Conservation (phyloP, 148 eudicot genomes). For the Dianthus caryophyllus region DNA sequence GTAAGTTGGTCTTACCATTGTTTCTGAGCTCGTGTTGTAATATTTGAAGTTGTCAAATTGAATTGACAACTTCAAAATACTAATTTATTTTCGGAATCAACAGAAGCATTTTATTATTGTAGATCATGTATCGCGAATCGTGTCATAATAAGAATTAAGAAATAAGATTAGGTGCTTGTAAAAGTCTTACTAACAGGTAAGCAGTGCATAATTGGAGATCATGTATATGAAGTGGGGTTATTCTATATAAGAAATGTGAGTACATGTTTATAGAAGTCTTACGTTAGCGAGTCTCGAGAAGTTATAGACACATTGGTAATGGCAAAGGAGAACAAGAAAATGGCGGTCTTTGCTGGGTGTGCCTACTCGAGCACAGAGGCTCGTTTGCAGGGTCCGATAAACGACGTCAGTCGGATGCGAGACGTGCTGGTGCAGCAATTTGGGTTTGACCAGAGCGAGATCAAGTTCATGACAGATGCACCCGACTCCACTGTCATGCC, state of each 20-base stretch:
- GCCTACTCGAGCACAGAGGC: constrained; percentile 42
- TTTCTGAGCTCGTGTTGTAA: not conserved
- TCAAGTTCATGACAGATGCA: constrained; percentile 44
- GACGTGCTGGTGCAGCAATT: constrained; percentile 31
- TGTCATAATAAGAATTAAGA: not conserved
- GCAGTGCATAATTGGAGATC: too few relatives aligned
- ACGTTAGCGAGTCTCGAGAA: not conserved
- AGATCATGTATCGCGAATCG: not conserved
- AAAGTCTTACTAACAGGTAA: too few relatives aligned
- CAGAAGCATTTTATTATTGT: not conserved
- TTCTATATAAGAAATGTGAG: not conserved
- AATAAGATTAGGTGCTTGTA: too few relatives aligned
- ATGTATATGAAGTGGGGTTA: too few relatives aligned
- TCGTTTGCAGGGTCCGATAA: constrained; percentile 48
- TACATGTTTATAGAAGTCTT: not conserved
- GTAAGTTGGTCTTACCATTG: not conserved
- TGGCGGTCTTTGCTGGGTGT: constrained; percentile 58
- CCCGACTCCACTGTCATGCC: constrained; percentile 33
- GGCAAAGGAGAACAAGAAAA: constrained; percentile 11
- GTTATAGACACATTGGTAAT: not conserved
- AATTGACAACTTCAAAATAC: constrained; percentile 16
- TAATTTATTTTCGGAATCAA: not conserved
- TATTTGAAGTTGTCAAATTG: not conserved
- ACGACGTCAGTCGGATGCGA: constrained; percentile 42
- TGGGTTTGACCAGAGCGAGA: constrained; percentile 32